Conservation (phyloP, 164 flowering plant species). For the Vitis vinifera region ASM3070453v1 NC_081809.1:1363501-1364000, state of each 20-base stretch:
- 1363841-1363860: too few species aligned
- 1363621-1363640: too few species aligned
- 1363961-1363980: neutral
- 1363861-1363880: neutral
- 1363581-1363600: too few species aligned
- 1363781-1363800: neutral
- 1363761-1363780: neutral
- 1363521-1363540: too few species aligned
- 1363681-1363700: conserved; percentile 1
- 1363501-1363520: too few species aligned
- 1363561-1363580: too few species aligned
- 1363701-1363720: neutral
- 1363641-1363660: too few species aligned
- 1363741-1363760: neutral
- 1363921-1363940: neutral
- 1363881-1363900: neutral
- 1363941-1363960: neutral
- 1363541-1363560: accelerated
- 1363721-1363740: too few species aligned
- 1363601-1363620: too few species aligned
- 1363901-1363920: neutral
- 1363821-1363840: too few species aligned
- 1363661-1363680: neutral
- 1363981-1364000: conserved; percentile 9
- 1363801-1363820: neutral